Percentiles rank a stretch among this genome's conserved stretches.
Evolutionary conservation across 2,329 filamentous ascomycete species (phyloP).

Genomic region (Chaetothyriales sp.): DNA sequence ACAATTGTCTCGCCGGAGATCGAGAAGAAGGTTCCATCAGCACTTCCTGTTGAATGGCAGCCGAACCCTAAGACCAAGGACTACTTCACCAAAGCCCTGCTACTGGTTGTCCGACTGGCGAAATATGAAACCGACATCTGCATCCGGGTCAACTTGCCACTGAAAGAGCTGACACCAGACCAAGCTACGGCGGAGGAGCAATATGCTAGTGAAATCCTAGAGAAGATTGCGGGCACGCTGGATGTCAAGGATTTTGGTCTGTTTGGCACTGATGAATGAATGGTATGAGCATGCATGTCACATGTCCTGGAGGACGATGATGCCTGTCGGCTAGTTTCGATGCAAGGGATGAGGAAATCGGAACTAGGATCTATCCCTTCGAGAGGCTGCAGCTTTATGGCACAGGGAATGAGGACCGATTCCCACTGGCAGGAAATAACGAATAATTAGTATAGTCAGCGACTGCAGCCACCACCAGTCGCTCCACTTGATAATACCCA

Average conservation of each 20-base stretch:
- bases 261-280: constrained; percentile 34
- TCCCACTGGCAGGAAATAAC: too few relatives aligned
- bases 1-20: constrained; percentile 9
- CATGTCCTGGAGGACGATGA: too few relatives aligned
- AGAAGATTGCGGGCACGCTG: constrained; percentile 52
- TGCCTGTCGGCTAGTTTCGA: too few relatives aligned
- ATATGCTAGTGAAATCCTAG: constrained; percentile 22
- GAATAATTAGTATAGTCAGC: too few relatives aligned
- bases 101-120: constrained; percentile 63
- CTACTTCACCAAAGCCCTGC: constrained; percentile 49
- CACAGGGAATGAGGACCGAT: too few relatives aligned
- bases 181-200: constrained; percentile 52
- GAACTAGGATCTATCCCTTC: too few relatives aligned
- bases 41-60: constrained; percentile 5
- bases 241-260: constrained; percentile 67
- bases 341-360: too few relatives aligned
- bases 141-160: constrained; percentile 76
- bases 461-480: not conserved
- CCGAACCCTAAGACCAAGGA: constrained; percentile 19
- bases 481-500: not conserved
- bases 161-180: constrained; percentile 56
- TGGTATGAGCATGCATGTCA: too few relatives aligned
- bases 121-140: constrained; percentile 64
- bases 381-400: too few relatives aligned
- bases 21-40: constrained; percentile 1